phyloP scores from a whole-genome alignment of 768 basidiomycete genomes.

The Boletus insuetus region DNA sequence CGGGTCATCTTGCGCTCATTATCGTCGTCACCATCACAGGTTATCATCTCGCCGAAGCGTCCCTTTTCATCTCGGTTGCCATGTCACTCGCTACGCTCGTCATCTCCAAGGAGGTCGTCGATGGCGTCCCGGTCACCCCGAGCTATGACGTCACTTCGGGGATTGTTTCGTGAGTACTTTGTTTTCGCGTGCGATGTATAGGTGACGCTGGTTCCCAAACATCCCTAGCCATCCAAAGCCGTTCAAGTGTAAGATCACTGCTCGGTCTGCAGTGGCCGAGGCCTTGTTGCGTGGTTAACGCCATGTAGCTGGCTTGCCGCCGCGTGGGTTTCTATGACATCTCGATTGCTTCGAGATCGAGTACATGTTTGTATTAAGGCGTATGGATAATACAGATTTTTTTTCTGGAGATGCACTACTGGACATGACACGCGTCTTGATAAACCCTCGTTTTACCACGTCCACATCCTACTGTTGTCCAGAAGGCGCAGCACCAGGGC shows the following conservation, averaged over 20 bases:
- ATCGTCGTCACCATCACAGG: slow-evolving; percentile 13
- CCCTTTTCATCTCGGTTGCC: slow-evolving; percentile 27
- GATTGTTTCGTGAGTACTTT: slow-evolving; percentile 39
- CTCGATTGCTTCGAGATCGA: background rate
- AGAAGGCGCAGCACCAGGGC: slow-evolving; percentile 34
- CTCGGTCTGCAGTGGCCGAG: slow-evolving; percentile 45
- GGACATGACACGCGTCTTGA: background rate
- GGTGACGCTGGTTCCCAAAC: background rate
- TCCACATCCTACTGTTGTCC: slow-evolving; percentile 13
- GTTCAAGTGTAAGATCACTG: slow-evolving; percentile 53
- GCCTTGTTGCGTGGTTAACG: slow-evolving; percentile 3
- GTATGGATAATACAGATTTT: background rate
- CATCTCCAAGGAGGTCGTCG: slow-evolving; percentile 39
- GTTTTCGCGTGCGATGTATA: background rate
- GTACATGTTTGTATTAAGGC: background rate
- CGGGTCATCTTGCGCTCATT: background rate
- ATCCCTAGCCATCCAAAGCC: slow-evolving; percentile 45
- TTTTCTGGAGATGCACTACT: background rate
- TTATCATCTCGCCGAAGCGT: slow-evolving; percentile 26
- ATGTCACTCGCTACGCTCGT: slow-evolving; percentile 46
- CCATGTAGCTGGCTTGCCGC: too few relatives aligned
- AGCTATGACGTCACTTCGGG: slow-evolving; percentile 43
- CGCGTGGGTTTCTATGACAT: background rate
- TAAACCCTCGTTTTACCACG: slow-evolving; percentile 25
- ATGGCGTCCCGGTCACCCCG: slow-evolving; percentile 44